These are phyloP conservation scores for Colletotrichum echinochloae DNA, from an alignment of 2,329 filamentous ascomycete genomes.

Conservation along the genomic window DNA sequence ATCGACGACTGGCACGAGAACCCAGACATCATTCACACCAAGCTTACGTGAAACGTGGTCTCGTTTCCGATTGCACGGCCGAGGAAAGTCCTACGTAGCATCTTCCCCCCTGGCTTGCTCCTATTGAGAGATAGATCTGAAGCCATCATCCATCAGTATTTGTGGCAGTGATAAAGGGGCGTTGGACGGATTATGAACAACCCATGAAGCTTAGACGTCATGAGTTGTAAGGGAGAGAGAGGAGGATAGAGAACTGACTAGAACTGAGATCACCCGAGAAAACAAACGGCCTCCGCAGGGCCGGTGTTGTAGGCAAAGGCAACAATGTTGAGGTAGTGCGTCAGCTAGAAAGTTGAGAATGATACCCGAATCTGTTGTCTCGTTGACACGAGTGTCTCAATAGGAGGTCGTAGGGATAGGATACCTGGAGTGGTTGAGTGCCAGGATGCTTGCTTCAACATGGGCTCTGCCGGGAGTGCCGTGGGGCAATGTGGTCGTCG, in stretches of 20 bases:
- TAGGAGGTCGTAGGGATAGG: too few species aligned
- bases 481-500: not conserved
- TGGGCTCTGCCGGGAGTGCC: not conserved
- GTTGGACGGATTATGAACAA: slow-evolving; percentile 2
- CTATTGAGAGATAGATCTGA: slow-evolving; percentile 16
- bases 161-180: not conserved
- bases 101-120: not conserved
- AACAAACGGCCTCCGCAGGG: not conserved
- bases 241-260: slow-evolving; percentile 12
- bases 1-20: slow-evolving; percentile 99
- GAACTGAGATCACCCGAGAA: slow-evolving; percentile 22
- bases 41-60: slow-evolving; percentile 77
- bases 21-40: slow-evolving; percentile 97
- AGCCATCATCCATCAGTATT: not conserved
- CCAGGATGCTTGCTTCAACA: not conserved
- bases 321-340: slow-evolving; percentile 38
- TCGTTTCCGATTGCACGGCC: slow-evolving; percentile 16
- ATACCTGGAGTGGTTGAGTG: too few species aligned
- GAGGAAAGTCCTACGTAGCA: slow-evolving; percentile 5
- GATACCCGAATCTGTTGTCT: slow-evolving; percentile 54
- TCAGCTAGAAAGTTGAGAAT: slow-evolving; percentile 47
- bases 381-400: not conserved
- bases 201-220: not conserved
- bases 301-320: slow-evolving; percentile 28
- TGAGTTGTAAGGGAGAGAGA: not conserved